Conservation (phyloP, 2,329 filamentous ascomycete genomes). For the Sporothrix sp. region DNA sequence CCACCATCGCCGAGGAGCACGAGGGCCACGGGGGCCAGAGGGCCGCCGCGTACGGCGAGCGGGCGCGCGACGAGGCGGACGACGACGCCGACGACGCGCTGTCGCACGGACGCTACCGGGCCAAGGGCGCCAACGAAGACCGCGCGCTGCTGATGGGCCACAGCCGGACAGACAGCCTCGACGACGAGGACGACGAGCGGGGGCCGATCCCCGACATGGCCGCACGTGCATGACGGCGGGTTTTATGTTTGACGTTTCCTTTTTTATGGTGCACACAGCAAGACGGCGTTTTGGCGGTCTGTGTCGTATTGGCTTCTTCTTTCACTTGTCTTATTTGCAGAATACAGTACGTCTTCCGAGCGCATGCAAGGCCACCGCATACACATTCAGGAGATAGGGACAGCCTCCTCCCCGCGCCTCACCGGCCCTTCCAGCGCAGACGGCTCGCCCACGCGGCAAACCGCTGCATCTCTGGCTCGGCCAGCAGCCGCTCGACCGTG, state of each 20-base stretch:
- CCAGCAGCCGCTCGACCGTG: conserved; percentile 61
- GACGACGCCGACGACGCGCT: not conserved
- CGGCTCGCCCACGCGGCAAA: conserved; percentile 66
- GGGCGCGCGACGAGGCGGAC: not conserved
- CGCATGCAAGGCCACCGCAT: too few species aligned
- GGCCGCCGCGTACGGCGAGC: conserved; percentile 5
- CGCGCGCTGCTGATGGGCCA: conserved; percentile 13
- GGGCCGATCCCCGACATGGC: not conserved
- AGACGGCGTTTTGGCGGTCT: too few species aligned
- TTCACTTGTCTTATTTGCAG: too few species aligned
- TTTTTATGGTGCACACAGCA: not conserved
- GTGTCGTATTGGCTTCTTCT: too few species aligned
- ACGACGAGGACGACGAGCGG: conserved; percentile 1
- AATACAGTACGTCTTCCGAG: too few species aligned
- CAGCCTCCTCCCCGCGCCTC: too few species aligned
- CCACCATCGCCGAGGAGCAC: conserved; percentile 23
- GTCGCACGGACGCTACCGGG: not conserved
- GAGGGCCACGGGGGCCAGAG: not conserved
- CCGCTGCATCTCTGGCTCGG: conserved; percentile 58
- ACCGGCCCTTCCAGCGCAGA: conserved; percentile 60
- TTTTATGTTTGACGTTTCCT: not conserved
- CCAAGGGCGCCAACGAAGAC: conserved; percentile 7
- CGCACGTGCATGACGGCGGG: not conserved
- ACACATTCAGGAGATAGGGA: too few species aligned
- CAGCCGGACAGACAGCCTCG: not conserved